These are phyloP conservation scores for Phaeolepiota aurea DNA, from an alignment of 768 basidiomycete genomes.

Conservation along the genomic window DNA sequence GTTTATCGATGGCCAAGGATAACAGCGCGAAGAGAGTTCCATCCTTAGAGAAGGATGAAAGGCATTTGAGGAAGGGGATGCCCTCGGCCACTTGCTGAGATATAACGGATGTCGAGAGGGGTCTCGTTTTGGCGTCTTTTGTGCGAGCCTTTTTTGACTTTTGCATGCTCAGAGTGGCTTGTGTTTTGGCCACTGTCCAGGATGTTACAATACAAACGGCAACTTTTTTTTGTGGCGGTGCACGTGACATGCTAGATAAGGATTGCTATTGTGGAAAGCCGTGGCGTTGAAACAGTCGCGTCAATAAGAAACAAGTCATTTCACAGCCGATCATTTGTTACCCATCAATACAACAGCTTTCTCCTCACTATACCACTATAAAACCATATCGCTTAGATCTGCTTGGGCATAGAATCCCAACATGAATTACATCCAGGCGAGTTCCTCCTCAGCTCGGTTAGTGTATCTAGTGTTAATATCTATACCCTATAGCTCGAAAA, in stretches of 20 bases:
- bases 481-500: conserved; percentile 44
- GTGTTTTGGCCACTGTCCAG: no score
- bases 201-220: no score
- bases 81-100: conserved; percentile 49
- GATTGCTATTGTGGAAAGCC: neutral
- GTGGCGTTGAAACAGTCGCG: neutral
- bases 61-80: conserved; percentile 27
- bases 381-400: neutral
- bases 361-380: no score
- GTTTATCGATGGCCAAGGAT: conserved; percentile 64
- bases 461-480: conserved; percentile 2
- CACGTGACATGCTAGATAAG: neutral
- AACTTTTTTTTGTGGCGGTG: neutral
- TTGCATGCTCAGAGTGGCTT: no score
- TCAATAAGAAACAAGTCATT: neutral
- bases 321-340: neutral
- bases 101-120: conserved; percentile 44
- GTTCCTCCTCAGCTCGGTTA: conserved; percentile 4
- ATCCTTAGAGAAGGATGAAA: conserved; percentile 54
- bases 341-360: no score
- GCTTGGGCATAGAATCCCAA: conserved; percentile 1
- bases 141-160: conserved; percentile 44
- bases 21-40: conserved; percentile 51
- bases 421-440: conserved; percentile 51
- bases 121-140: conserved; percentile 45